Conservation (phyloP, 352 stramenopile genomes). For the Pelagophyceae sp. region DNA sequence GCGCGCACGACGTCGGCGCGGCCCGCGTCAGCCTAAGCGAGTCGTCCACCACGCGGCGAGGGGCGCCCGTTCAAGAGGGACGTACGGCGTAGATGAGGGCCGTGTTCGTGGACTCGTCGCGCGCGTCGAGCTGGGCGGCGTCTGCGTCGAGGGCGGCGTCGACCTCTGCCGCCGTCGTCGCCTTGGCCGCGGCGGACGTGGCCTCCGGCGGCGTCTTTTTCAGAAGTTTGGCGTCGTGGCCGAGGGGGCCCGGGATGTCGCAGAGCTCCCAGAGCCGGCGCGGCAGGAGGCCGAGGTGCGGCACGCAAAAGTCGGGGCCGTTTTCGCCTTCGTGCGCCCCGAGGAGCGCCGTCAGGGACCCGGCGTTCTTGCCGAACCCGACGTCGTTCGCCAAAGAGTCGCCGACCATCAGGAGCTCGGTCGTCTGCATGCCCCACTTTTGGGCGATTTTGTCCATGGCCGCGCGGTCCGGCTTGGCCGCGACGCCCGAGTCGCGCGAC, state of each 20-base stretch:
- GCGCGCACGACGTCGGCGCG: conserved; percentile 21
- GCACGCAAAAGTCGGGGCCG: conserved; percentile 24
- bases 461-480: conserved; percentile 35
- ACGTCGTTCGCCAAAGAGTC: conserved; percentile 36
- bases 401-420: conserved; percentile 36
- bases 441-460: conserved; percentile 31
- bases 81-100: conserved; percentile 41
- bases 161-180: conserved; percentile 9
- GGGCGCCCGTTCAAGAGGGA: too few species aligned
- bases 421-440: conserved; percentile 23
- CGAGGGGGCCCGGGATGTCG: conserved; percentile 23
- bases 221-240: conserved; percentile 12
- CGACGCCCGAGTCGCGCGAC: conserved; percentile 26
- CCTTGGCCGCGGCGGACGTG: not conserved
- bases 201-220: conserved; percentile 20
- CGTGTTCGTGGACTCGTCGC: conserved; percentile 26
- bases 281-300: conserved; percentile 24
- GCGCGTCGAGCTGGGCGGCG: not conserved
- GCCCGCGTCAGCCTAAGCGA: conserved; percentile 30
- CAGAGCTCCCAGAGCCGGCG: conserved; percentile 25
- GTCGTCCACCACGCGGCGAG: too few species aligned
- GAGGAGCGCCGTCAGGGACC: conserved; percentile 28
- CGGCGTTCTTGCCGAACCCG: conserved; percentile 35
- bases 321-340: too few species aligned
- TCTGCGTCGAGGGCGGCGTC: conserved; percentile 18